Base-by-base conservation (phyloP, 805 yeast species). In the Pichia occidentalis region DNA sequence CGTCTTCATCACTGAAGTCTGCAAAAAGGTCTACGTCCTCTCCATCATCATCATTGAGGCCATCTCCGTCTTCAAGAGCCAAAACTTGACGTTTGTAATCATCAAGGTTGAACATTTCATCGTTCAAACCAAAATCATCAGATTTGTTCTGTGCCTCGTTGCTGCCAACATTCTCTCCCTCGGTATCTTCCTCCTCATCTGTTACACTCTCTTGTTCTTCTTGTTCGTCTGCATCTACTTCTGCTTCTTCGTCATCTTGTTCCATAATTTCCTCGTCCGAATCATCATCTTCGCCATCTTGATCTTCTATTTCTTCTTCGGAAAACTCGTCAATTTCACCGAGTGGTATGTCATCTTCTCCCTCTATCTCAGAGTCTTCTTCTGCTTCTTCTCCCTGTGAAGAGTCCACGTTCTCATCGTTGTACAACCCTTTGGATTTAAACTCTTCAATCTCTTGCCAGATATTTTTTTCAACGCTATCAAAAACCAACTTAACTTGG, bases 401-500 rank as follows among this genome's bases (percentile, higher is more conserved):
- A 19, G 42, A 52, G 18, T 33, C 50, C 10, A 50, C 54, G 13
- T 46, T 63, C 8, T 37, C 32, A 3, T 38, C 40, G n/a, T 29
- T 29, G 18, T 29, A 22, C 4, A 45, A 4, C 60, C 52, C 53
- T 24, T 50, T 50, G 42, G 61, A 62, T 45, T 64, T 71, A 41
- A 80, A 52, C 25, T 61, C 65, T 2, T 78, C 77, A 30, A 85
- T 71, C 36, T 70, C 69, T 14, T 68, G 73, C 39, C 67, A 69
- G 54, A 84, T 54, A 24, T 70, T 67, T 33, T 80, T 86, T 20
- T 80, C 77, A 10, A 82, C 81, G 7, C 80, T 81, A 42, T 87
- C 96, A 26, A 86, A 64, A 14, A 90, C 80, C 63, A 90, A 71
- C 59, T 84, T 85, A 2, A 85, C 80, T 60, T 90, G 97, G 39